phyloP scores from a whole-genome alignment of 768 basidiomycete species.

The Suillus placidus region DNA sequence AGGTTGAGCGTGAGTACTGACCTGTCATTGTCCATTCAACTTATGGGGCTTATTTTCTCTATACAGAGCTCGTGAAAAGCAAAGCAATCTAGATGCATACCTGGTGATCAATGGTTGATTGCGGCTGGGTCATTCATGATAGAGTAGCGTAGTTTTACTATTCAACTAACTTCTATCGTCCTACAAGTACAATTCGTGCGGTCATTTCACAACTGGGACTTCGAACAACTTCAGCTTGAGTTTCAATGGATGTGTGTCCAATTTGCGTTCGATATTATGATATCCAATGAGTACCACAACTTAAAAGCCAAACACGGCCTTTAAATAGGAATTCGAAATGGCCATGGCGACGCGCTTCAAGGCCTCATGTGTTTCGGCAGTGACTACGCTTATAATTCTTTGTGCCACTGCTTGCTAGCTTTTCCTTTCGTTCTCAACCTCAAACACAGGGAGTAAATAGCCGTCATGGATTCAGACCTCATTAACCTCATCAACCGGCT shows the following conservation, averaged over 20 bases:
- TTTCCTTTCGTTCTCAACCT: neutral
- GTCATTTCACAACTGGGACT: neutral
- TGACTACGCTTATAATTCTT: constrained; percentile 14
- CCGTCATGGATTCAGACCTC: constrained; percentile 87
- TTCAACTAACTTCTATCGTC: constrained; percentile 15
- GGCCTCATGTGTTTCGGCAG: constrained; percentile 20
- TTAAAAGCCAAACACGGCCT: constrained; percentile 31
- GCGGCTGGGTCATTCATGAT: constrained; percentile 30
- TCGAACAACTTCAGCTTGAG: neutral
- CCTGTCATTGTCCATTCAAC: neutral
- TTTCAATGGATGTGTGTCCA: too few relatives aligned
- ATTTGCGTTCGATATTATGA: too few relatives aligned
- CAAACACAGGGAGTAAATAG: neutral
- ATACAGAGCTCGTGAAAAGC: constrained; percentile 82
- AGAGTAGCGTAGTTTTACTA: constrained; percentile 17
- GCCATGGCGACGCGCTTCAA: constrained; percentile 36
- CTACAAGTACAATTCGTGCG: constrained; percentile 4
- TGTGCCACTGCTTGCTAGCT: neutral
- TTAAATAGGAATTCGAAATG: constrained; percentile 6
- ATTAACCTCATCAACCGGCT: constrained; percentile 95
- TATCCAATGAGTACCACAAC: constrained; percentile 13
- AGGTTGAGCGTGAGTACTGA: constrained; percentile 85
- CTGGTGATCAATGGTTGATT: neutral
- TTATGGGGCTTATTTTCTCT: neutral
- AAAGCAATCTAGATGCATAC: constrained; percentile 75